Conservation (phyloP, 1,284 basidiomycete genomes). For the Naganishia liquefaciens region DNA sequence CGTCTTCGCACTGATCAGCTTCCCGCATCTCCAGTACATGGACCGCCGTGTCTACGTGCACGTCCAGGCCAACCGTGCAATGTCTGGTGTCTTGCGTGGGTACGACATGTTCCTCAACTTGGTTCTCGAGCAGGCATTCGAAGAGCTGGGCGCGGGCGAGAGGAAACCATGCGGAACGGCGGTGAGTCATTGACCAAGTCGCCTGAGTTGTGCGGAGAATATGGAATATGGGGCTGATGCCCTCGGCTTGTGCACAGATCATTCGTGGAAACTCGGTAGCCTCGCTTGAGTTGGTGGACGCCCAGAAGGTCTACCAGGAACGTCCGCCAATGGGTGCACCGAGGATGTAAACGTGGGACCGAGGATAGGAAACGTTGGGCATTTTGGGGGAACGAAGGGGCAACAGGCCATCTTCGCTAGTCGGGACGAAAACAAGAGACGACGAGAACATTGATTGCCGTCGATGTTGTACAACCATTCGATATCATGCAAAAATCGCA, state of each 20-base stretch:
- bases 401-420: no score
- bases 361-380: background rate
- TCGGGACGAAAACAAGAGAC: no score
- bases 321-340: conserved; percentile 26
- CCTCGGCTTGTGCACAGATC: conserved; percentile 61
- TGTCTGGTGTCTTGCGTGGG: conserved; percentile 91
- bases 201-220: conserved; percentile 18
- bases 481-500: background rate
- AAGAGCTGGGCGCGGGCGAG: conserved; percentile 86
- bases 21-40: conserved; percentile 74
- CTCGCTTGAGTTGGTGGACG: conserved; percentile 58
- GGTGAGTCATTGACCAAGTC: conserved; percentile 60
- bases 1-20: conserved; percentile 16
- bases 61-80: conserved; percentile 92
- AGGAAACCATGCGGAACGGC: conserved; percentile 86
- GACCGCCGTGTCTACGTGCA: conserved; percentile 96
- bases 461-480: background rate
- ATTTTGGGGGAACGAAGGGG: background rate
- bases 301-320: conserved; percentile 33
- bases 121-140: conserved; percentile 91
- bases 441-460: no score
- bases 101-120: conserved; percentile 99
- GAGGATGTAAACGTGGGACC: conserved; percentile 12
- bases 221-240: background rate
- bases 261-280: conserved; percentile 93